Evolutionary conservation across 208 protist genomes (phyloP), one percentile per base, ranked within the genome.

Genomic region (Trypanosoma cruzi): DNA sequence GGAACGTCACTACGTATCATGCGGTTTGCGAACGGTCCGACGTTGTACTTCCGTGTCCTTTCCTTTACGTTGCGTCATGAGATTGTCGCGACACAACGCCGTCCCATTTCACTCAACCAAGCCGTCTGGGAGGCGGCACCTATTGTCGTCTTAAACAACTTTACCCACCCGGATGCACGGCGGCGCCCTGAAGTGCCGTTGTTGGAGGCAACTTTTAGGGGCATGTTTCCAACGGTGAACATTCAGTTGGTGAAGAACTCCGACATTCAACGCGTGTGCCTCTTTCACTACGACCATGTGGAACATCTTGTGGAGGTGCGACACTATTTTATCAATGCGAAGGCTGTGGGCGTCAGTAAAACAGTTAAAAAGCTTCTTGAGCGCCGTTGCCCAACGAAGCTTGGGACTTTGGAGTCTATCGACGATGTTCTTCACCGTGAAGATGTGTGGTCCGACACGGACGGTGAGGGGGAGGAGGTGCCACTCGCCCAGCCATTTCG

Each of bases 111-210:
- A 46, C 54, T 95, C 14, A 75, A 81, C 57, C 68, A 79, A 10
- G 69, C 82, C 7, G 82, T 90, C 48, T 97, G 86, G 85, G 81
- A 93, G 4, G 82, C 88, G n/a, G 82, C 93, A 11, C 93, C 93
- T 22, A 86, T 97, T 54, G 89, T 96, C 11, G 87, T 96, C 55
- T 79, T 97, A n/a, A 97, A 96, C 73, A 94, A 97, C 80, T 97
- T 97, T 69, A 86, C 82, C 2, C 84, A 92, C 65, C 86, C 89
- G 4, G 85, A 93, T 55, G 79, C 85, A 1, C 63, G 71, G 16
- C 58, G 50, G 16, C 81, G 86, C 8, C 80, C 88, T 36, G 89
- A 96, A 74, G 82, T 95, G 48, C 81, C 84, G 36, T 83, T 95
- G 52, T 73, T 95, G 16, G 87, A 91, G 69, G 84, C 90, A 32